These are phyloP conservation scores for Strigomonas galati DNA, from an alignment of 208 protist species.

Conservation along the genomic window DNA sequence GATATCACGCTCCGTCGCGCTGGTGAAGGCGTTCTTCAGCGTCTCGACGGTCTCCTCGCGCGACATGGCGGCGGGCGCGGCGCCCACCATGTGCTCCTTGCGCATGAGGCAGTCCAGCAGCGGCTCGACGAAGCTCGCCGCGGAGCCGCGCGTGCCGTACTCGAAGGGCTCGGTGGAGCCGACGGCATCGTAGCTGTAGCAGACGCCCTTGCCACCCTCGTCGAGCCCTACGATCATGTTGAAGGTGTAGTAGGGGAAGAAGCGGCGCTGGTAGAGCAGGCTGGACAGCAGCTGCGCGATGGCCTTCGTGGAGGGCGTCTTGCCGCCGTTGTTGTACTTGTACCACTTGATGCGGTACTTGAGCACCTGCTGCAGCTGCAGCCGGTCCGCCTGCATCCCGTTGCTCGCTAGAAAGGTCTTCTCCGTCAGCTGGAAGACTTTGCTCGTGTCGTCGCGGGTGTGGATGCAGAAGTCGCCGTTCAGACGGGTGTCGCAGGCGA, in stretches of 20 bases:
- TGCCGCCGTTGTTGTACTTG: slow-evolving; percentile 92
- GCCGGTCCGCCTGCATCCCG: slow-evolving; percentile 97
- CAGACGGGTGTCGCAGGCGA: slow-evolving; percentile 98
- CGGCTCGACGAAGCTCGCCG: slow-evolving; percentile 94
- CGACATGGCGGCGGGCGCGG: slow-evolving; percentile 60
- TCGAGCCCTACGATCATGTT: slow-evolving; percentile 98
- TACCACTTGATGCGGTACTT: slow-evolving; percentile 92
- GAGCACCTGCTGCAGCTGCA: slow-evolving; percentile 96
- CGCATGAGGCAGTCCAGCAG: slow-evolving; percentile 97
- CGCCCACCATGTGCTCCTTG: slow-evolving; percentile 69
- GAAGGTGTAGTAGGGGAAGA: slow-evolving; percentile 99
- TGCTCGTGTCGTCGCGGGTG: slow-evolving; percentile 91
- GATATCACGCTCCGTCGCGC: slow-evolving; percentile 97
- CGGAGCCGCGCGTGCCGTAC: slow-evolving; percentile 93
- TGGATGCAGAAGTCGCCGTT: slow-evolving; percentile 96
- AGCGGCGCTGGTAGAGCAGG: slow-evolving; percentile 97
- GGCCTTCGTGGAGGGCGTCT: slow-evolving; percentile 87
- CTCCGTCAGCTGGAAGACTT: slow-evolving; percentile 93
- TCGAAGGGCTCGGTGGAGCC: slow-evolving; percentile 94
- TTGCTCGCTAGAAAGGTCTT: slow-evolving; percentile 91
- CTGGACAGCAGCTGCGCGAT: slow-evolving; percentile 97
- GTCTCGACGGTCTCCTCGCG: slow-evolving; percentile 86
- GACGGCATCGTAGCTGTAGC: slow-evolving; percentile 98
- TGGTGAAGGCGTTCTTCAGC: slow-evolving; percentile 96
- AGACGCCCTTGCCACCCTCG: slow-evolving; percentile 92